Evolutionary conservation across 768 basidiomycete genomes (phyloP).

Genomic region (Rhodotorula kratochvilovae): DNA sequence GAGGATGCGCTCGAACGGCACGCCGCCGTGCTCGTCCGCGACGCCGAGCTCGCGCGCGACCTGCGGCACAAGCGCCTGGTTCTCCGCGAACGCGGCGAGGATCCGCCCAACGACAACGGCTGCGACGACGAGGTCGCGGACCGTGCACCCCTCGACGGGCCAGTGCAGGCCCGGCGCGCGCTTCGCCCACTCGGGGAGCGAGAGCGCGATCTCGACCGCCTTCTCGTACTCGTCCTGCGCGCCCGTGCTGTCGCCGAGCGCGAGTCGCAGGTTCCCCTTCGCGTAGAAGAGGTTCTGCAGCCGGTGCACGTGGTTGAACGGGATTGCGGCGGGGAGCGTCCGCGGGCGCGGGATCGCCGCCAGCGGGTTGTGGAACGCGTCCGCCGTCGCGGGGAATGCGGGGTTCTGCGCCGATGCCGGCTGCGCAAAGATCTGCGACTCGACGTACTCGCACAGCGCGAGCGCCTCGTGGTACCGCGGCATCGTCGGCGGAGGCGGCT

Average conservation of each 20-base stretch:
- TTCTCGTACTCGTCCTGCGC: conserved; percentile 49
- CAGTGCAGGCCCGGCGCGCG: conserved; percentile 1
- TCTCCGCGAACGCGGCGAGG: conserved; percentile 27
- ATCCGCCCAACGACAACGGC: conserved; percentile 25
- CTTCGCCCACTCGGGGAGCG: conserved; percentile 26
- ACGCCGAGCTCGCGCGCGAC: conserved; percentile 41
- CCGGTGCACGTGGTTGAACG: conserved; percentile 50
- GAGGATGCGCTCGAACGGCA: conserved; percentile 41
- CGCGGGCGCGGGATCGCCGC: conserved; percentile 14
- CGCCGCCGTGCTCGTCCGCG: conserved; percentile 27
- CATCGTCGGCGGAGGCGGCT: not conserved
- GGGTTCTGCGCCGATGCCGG: not conserved
- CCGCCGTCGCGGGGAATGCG: not conserved
- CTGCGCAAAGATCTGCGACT: conserved; percentile 42
- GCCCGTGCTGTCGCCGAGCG: conserved; percentile 46
- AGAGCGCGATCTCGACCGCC: conserved; percentile 52
- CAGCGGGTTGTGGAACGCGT: conserved; percentile 23
- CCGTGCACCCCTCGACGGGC: conserved; percentile 14
- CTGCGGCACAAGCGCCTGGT: conserved; percentile 38
- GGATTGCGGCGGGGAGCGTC: conserved; percentile 38
- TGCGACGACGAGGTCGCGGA: conserved; percentile 33
- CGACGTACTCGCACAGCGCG: conserved; percentile 47
- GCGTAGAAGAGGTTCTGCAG: conserved; percentile 53
- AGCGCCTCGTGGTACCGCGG: conserved; percentile 47
- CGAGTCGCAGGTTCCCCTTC: conserved; percentile 38